Base-by-base conservation (phyloP, 2,329 filamentous ascomycete species). In the Penicillium capsulatum region DNA sequence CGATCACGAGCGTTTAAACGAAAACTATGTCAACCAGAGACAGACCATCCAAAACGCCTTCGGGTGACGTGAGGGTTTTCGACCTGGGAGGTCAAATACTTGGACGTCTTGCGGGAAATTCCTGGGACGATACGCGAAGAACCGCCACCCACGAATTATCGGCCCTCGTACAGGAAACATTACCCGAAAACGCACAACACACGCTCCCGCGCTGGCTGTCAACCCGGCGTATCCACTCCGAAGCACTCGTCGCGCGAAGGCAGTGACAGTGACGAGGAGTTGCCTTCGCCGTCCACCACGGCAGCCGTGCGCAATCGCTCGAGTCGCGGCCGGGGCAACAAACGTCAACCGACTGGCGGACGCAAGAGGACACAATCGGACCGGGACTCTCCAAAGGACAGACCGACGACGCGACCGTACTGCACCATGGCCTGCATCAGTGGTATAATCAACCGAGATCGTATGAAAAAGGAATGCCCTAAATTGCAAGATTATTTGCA, bases 401-500 rank as follows among this genome's bases (percentile, higher is more conserved):
- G 30, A 29, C 28, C 50, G 5, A 40, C 31, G 17, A 44, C 36
- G 34, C 34, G 40, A 38, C 33, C 31, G 22, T 57, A 53, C 41
- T 59, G 50, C 31, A 55, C 47, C 4, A 52, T 54, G 24, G 29
- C 28, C 22, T 59, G 48, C 31, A 50, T 55, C 27, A 43, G 31
- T 7, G 48, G 52, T 9, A 45, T 59, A 9, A 33, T 49, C 11
- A 44, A 47, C 27, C 41, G 42, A 34, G 55, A 26, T 2, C 29
- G 30, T 34, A 35, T 59, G 29, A 53, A 54, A 42, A 31, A 46
- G n/a, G 17, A 40, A 28, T 58, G 51, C 50, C 70, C 66, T 0
- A 73, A 73, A 24, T 41, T 5, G 36, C 19, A 44, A 40, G 28
- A 22, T 6, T 44, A 54, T 15, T 40, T 5, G 38, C 19, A 44